These are phyloP conservation scores for Candida sp. DNA, from an alignment of 1,139 yeast genomes.

Conservation along the genomic window DNA sequence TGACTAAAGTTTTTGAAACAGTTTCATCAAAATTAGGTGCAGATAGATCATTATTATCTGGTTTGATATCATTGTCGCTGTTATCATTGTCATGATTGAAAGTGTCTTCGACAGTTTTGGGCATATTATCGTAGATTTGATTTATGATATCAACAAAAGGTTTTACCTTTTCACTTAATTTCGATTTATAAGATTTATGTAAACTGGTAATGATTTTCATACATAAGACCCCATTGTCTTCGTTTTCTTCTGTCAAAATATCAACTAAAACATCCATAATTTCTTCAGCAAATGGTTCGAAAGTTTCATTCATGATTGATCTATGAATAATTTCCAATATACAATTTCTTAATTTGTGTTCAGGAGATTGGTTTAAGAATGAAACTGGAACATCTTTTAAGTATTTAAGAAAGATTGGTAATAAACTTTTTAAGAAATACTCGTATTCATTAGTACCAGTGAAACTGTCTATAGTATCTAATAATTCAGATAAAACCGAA, in stretches of 20 bases:
- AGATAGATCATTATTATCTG: constrained; percentile 13
- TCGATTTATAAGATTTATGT: constrained; percentile 79
- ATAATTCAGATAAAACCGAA: constrained; percentile 70
- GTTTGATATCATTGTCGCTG: not conserved
- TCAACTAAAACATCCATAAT: constrained; percentile 61
- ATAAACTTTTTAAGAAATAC: constrained; percentile 55
- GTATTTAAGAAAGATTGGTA: constrained; percentile 60
- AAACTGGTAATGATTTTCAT: constrained; percentile 87
- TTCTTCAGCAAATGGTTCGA: constrained; percentile 66
- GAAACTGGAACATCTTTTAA: constrained; percentile 73
- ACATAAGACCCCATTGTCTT: constrained; percentile 91
- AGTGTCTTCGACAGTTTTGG: constrained; percentile 65
- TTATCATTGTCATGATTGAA: constrained; percentile 27
- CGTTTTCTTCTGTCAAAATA: constrained; percentile 75
- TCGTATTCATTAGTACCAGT: constrained; percentile 80
- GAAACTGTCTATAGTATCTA: constrained; percentile 83
- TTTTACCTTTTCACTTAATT: constrained; percentile 68
- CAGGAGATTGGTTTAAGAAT: constrained; percentile 57
- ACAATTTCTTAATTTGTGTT: constrained; percentile 72
- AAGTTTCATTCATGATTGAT: constrained; percentile 77
- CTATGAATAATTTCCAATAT: constrained; percentile 80
- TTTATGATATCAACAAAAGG: constrained; percentile 77
- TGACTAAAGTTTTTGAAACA: constrained; percentile 38
- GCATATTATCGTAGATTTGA: constrained; percentile 77
- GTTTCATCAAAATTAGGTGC: constrained; percentile 34